Evolutionary conservation across 306 rosid genomes (phyloP).

Genomic region (Corylus americana): DNA sequence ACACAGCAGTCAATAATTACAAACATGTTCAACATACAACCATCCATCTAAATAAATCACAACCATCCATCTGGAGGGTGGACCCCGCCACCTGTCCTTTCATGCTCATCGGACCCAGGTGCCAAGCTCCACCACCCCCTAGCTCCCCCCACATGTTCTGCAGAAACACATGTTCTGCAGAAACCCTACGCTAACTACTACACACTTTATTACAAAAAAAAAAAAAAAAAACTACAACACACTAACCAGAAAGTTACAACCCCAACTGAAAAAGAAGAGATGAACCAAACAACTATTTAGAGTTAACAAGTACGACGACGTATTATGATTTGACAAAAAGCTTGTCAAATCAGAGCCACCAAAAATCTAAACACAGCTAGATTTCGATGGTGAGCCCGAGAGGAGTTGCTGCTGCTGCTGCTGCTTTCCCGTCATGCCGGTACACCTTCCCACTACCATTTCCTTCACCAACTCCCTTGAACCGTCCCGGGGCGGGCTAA

Average conservation of each 20-base stretch:
- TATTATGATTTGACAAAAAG: not conserved
- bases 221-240: not conserved
- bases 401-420: not conserved
- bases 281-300: not conserved
- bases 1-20: not conserved
- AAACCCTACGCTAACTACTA: not conserved
- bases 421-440: not conserved
- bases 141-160: too few species aligned
- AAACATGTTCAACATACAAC: not conserved
- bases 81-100: constrained; percentile 56
- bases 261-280: not conserved
- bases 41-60: not conserved
- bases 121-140: constrained; percentile 61
- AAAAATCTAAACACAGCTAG: not conserved
- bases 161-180: not conserved
- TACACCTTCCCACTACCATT: constrained; percentile 31
- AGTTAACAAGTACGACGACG: too few species aligned
- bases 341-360: not conserved
- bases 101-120: constrained; percentile 26
- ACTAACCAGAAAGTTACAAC: not conserved
- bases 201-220: not conserved
- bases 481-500: constrained; percentile 63
- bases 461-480: constrained; percentile 9
- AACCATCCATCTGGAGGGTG: constrained; percentile 43
- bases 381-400: not conserved